Evolutionary conservation across 768 basidiomycete species (phyloP), one percentile per base, ranked within the genome.

Genomic region (Multifurca ochricompacta): DNA sequence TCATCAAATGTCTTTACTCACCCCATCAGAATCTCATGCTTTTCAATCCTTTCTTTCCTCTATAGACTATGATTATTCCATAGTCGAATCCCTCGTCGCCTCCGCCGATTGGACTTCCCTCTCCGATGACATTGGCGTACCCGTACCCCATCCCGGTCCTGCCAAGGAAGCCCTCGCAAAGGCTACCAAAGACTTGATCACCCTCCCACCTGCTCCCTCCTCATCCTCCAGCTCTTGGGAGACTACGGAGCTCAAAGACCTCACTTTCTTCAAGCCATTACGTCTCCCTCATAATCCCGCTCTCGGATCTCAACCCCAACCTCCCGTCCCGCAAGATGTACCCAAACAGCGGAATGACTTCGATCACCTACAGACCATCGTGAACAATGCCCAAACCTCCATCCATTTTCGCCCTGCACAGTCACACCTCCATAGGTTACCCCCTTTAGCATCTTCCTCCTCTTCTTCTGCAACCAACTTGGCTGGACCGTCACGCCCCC

Each of bases 121-220:
- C 62, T 56, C 60, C 42, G 74, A 79, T 46, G 75, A 78, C 56
- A 68, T 78, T 1, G 48, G 46, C 23, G 43, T 56, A 61, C 71
- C 75, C 32, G 75, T 77, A 10, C 68, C 76, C 48, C 78, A 71
- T 52, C 41, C 60, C 14, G 48, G 40, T 14, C 58, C 60, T 7
- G 80, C 79, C 55, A 80, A 73, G 53, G 81, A 85, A 50, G 81
- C 82, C 2, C 76, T 91, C 50, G 71, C 83, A 49, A 85, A 84
- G 68, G 87, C 87, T 0, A 91, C 88, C 0, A 88, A 86, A 67
- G 86, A 90, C 67, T 78, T 91, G 40, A 88, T 91, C 82, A 74
- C 85, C 4, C 73, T 89, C 25, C 85, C 85, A 25, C 54, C 27
- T 2, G 49, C 53, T 19, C 48, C 52, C 19, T 43, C 57, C 34